Percentiles rank a stretch among this genome's conserved stretches.
Conservation (phyloP, 192 early-diverging fungal genomes). For the Dimargaris verticillata region DNA sequence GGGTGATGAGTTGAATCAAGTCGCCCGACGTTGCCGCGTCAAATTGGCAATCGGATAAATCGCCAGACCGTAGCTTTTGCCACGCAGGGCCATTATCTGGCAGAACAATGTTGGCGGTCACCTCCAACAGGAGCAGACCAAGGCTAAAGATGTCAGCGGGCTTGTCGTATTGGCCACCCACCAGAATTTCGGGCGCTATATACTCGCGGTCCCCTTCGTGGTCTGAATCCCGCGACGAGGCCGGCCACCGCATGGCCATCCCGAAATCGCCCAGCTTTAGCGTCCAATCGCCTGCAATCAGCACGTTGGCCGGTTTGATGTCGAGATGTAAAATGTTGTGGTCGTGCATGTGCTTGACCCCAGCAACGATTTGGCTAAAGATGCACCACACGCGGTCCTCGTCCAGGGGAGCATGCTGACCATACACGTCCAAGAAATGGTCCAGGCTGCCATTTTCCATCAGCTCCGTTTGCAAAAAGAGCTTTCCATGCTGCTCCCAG, state of each 20-base stretch:
- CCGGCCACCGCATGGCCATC: constrained; percentile 33
- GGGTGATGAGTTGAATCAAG: constrained; percentile 42
- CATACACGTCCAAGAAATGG: constrained; percentile 16
- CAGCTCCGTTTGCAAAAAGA: constrained; percentile 82
- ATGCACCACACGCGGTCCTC: constrained; percentile 62
- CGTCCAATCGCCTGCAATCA: constrained; percentile 42
- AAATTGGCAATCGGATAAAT: constrained; percentile 41
- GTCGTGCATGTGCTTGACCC: constrained; percentile 55
- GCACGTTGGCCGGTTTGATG: constrained; percentile 78
- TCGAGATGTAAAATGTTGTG: constrained; percentile 67
- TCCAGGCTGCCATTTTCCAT: constrained; percentile 58
- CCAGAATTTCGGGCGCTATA: constrained; percentile 74
- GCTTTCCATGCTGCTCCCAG: constrained; percentile 80
- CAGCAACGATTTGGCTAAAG: constrained; percentile 25
- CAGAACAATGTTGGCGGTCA: constrained; percentile 64
- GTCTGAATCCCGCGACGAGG: constrained; percentile 27
- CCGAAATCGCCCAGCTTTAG: constrained; percentile 91
- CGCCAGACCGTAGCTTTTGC: constrained; percentile 65
- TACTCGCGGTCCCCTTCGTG: constrained; percentile 87
- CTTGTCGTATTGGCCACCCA: constrained; percentile 39
- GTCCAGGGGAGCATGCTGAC: constrained; percentile 14
- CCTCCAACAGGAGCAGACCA: constrained; percentile 78
- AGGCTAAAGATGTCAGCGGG: constrained; percentile 87
- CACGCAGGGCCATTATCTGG: constrained; percentile 80
- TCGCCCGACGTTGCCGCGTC: constrained; percentile 27